Base-by-base conservation (phyloP, 805 yeast genomes). In the Candida montana region DNA sequence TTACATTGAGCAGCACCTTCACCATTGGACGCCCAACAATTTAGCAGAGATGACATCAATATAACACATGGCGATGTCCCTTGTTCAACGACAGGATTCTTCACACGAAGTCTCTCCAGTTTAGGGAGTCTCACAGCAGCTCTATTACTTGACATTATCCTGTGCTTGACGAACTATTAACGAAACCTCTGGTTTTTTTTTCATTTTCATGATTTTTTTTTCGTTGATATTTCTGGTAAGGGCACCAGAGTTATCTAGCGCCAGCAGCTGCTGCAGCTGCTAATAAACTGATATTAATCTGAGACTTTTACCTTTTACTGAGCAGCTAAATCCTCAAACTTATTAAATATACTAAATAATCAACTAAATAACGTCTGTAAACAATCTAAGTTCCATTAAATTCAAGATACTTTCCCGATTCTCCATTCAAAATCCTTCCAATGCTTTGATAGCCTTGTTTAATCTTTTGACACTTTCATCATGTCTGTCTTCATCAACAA, bases 11-110 rank as follows among this genome's bases (percentile, higher is more conserved):
- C 66, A 18, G 82, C 68, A 46, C 93, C 90, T 62, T 88, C 95
- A 37, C 95, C 91, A 64, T 87, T 85, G 19, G 96, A 85, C 3
- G 96, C 95, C 98, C 98, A 90, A 67, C 98, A 90, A 71, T 84
- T 86, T 52, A 90, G 69, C 61, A 90, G 71, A 36, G 86, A 81
- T 1, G 93, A 81, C 90, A 90, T 85, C 49, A 83, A 66, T 42
- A 86, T 88, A 46, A 79, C 62, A 62, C 96, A 89, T 44, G 86
- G 79, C 52, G 82, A 80, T 35, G 85, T 75, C 50, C 77, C 77
- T 47, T 65, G 68, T 38, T 72, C 70, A 24, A 74, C 66, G 4
- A 75, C 68, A 13, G 88, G 79, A 52, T 77, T 79, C 59, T 81
- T 81, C 44, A 82, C 83, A 60, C 79, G 75, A 39, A 87, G 70